These are phyloP conservation scores for Ceratocystis diversiconidia DNA, from an alignment of 2,329 filamentous ascomycete genomes.

Conservation along the genomic window DNA sequence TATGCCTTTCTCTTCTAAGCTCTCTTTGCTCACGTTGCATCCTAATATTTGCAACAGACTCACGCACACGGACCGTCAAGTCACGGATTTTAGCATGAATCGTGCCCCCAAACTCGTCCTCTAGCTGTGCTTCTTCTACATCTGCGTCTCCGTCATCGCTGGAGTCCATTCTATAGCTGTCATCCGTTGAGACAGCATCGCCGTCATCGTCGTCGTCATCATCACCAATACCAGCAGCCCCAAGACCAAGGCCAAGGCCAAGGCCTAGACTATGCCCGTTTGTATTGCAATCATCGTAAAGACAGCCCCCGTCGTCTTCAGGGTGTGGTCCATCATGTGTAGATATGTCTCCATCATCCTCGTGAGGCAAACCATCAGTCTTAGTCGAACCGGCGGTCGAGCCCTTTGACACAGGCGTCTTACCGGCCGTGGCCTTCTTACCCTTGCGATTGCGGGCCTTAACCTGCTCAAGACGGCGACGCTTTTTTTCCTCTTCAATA, in stretches of 20 bases:
- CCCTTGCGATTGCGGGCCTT: constrained; percentile 86
- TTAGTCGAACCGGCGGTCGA: constrained; percentile 19
- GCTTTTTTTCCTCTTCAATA: constrained; percentile 73
- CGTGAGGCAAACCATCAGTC: background rate
- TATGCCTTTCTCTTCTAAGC: background rate
- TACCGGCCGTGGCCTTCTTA: constrained; percentile 50
- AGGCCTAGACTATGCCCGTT: background rate
- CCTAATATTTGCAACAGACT: background rate
- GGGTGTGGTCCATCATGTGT: background rate
- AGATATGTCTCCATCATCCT: background rate
- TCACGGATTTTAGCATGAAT: constrained; percentile 13
- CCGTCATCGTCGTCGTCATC: constrained; percentile 6
- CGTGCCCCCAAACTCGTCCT: constrained; percentile 9
- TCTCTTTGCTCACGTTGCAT: background rate
- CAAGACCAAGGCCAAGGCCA: too few relatives aligned
- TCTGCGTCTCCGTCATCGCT: background rate
- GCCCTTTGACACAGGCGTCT: constrained; percentile 43
- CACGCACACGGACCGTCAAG: constrained; percentile 7
- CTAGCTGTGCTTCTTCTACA: constrained; percentile 21
- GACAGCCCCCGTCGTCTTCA: background rate
- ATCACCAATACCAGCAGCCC: background rate
- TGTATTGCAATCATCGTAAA: constrained; percentile 11
- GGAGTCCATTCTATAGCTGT: constrained; percentile 2
- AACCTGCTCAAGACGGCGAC: constrained; percentile 74
- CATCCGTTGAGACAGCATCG: constrained; percentile 8